Evolutionary conservation across 164 flowering plant species (phyloP).

Genomic region (Vitis rupestris): DNA sequence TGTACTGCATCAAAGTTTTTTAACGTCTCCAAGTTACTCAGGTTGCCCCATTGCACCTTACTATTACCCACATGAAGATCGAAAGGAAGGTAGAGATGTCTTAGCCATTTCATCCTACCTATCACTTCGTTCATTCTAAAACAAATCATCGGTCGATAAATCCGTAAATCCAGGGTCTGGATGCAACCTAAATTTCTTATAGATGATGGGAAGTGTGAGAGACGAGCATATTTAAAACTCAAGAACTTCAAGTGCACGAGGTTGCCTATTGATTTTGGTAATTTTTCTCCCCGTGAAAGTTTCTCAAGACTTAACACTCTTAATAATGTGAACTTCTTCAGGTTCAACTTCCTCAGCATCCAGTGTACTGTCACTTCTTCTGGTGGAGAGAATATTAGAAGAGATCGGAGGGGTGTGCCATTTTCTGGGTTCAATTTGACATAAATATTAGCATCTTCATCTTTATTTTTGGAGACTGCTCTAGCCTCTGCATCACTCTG

Average conservation of each 20-base stretch:
- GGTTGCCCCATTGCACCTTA: constrained; percentile 11
- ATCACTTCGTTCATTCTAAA: constrained; percentile 6
- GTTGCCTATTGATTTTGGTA: constrained; percentile 10
- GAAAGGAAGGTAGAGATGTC: constrained; percentile 7
- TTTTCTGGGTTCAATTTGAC: too few relatives aligned
- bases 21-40: constrained; percentile 22
- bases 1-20: background rate
- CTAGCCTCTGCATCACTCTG: too few relatives aligned
- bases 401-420: too few relatives aligned
- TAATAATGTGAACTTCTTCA: constrained; percentile 8
- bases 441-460: too few relatives aligned
- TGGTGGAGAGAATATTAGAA: too few relatives aligned
- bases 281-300: background rate
- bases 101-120: constrained; percentile 18
- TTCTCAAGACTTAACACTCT: constrained; percentile 13
- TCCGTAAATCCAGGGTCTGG: constrained; percentile 5
- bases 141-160: background rate
- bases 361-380: too few relatives aligned
- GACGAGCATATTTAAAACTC: background rate
- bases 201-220: constrained; percentile 10
- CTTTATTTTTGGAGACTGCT: background rate
- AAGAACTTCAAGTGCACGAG: constrained; percentile 29
- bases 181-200: constrained; percentile 19
- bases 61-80: background rate
- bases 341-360: background rate